These are phyloP conservation scores for grape (Vitis vinifera) DNA, from an alignment of 164 flowering plant species.

Conservation along the genomic window DNA sequence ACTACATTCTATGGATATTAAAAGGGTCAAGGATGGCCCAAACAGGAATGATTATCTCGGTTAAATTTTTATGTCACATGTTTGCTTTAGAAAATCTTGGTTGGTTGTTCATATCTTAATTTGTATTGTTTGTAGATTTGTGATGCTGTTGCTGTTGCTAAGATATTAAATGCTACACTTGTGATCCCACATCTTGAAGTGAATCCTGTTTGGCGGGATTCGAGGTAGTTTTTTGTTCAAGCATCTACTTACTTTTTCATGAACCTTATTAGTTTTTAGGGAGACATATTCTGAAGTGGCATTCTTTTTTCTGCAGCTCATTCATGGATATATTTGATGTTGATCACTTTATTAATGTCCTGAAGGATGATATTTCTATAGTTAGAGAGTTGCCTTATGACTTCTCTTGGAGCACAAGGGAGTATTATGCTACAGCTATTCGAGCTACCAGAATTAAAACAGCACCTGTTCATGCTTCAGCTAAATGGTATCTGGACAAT, in stretches of 20 bases:
- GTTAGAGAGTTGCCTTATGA: constrained; percentile 82
- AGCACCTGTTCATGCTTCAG: constrained; percentile 96
- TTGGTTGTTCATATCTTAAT: background rate
- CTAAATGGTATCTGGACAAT: constrained; percentile 90
- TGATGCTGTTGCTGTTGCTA: constrained; percentile 98
- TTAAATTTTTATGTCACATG: background rate
- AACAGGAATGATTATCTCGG: background rate
- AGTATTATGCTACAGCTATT: constrained; percentile 90
- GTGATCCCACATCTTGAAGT: constrained; percentile 92
- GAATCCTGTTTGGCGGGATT: constrained; percentile 97
- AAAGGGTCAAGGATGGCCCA: background rate
- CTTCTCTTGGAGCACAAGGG: constrained; percentile 94
- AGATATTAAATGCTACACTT: constrained; percentile 94
- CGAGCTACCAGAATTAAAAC: constrained; percentile 83
- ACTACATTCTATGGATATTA: background rate
- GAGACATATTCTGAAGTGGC: constrained; percentile 10
- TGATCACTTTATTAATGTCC: constrained; percentile 84
- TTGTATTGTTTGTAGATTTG: constrained; percentile 53
- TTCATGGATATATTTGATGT: constrained; percentile 94
- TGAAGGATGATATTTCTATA: constrained; percentile 85
- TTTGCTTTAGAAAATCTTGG: background rate
- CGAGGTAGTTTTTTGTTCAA: constrained; percentile 52
- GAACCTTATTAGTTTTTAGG: background rate
- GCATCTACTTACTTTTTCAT: background rate
- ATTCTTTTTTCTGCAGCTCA: constrained; percentile 56